phyloP scores from a whole-genome alignment of 768 basidiomycete genomes.

The Pleurotus giganteus region DNA sequence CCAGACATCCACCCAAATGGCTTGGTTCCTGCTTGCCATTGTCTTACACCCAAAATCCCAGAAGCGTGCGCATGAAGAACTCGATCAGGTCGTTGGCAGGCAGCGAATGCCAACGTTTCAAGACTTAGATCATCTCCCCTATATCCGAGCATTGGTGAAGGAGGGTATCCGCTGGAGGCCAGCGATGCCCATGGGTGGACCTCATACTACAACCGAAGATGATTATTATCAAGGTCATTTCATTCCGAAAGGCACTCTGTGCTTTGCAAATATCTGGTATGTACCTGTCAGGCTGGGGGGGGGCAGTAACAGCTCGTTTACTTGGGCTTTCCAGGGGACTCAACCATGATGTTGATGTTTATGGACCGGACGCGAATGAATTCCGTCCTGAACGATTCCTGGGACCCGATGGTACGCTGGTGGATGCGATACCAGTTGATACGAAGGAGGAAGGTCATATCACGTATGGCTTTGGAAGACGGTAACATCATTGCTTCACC shows the following conservation, averaged over 20 bases:
- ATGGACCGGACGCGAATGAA: constrained; percentile 27
- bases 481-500: neutral
- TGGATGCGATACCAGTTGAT: constrained; percentile 30
- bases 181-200: constrained; percentile 28
- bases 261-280: constrained; percentile 35
- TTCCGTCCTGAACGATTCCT: constrained; percentile 50
- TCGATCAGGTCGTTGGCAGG: constrained; percentile 32
- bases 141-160: constrained; percentile 32
- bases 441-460: constrained; percentile 24
- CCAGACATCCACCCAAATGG: neutral
- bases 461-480: constrained; percentile 34
- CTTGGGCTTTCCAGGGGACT: constrained; percentile 25
- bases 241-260: constrained; percentile 40
- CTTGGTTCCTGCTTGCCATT: constrained; percentile 37
- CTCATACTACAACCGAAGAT: constrained; percentile 33
- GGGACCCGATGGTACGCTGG: constrained; percentile 29
- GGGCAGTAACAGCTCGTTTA: constrained; percentile 4
- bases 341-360: constrained; percentile 29
- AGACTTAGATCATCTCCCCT: constrained; percentile 35
- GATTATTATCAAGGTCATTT: constrained; percentile 44
- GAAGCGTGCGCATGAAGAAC: constrained; percentile 34
- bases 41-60: constrained; percentile 35
- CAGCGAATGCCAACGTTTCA: constrained; percentile 35
- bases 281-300: constrained; percentile 2
- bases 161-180: constrained; percentile 36